Evolutionary conservation across 345 rosid genomes (phyloP).

Genomic region (Melaleuca alternifolia): DNA sequence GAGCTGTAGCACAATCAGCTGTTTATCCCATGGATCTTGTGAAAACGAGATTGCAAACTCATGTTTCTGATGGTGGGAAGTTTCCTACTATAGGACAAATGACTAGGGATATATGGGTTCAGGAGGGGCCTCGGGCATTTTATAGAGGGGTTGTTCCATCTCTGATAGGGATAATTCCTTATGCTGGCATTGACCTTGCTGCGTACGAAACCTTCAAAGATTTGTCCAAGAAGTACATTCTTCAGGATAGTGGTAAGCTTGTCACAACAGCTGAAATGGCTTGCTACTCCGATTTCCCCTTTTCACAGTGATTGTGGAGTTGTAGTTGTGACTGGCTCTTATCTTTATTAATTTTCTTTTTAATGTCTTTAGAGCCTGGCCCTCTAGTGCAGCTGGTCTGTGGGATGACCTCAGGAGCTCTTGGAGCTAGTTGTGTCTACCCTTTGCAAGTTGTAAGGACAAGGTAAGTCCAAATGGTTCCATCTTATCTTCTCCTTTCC

Average conservation of each 20-base stretch:
- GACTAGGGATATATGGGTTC: conserved; percentile 63
- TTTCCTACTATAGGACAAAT: conserved; percentile 47
- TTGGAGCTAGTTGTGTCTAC: conserved; percentile 92
- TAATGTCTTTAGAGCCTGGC: conserved; percentile 50
- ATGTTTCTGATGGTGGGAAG: conserved; percentile 48
- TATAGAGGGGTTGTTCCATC: conserved; percentile 84
- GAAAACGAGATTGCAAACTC: conserved; percentile 85
- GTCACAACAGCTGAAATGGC: not conserved
- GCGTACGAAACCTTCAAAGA: conserved; percentile 84
- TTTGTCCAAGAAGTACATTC: conserved; percentile 64
- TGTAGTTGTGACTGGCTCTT: not conserved
- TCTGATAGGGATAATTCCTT: conserved; percentile 83
- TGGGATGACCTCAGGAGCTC: conserved; percentile 78
- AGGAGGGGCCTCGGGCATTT: conserved; percentile 83
- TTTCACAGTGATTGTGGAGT: not conserved
- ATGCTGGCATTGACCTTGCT: conserved; percentile 94
- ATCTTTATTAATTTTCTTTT: not conserved
- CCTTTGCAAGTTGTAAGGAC: conserved; percentile 94
- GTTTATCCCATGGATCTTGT: conserved; percentile 90
- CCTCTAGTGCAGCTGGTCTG: conserved; percentile 84
- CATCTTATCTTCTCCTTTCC: not conserved
- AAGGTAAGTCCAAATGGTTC: conserved; percentile 31
- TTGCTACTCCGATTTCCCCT: not conserved
- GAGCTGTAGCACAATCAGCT: conserved; percentile 85
- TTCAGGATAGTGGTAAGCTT: conserved; percentile 51